Base-by-base conservation (phyloP, 208 protist genomes). In the Trypanosoma lewisi region DNA sequence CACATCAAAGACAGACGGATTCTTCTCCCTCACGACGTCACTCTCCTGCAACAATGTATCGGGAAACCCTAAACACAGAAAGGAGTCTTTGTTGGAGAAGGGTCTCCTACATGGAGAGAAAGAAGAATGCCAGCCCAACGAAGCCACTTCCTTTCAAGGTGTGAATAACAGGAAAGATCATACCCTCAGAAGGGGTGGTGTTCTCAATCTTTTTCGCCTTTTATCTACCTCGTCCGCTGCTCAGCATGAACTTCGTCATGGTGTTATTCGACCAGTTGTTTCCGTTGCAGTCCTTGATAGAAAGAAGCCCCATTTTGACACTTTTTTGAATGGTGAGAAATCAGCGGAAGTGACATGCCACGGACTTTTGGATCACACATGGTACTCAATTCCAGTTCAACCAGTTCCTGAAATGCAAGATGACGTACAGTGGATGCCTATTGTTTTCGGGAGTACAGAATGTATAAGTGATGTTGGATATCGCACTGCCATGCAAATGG, bases 1-100 rank as follows among this genome's bases (percentile, higher is more conserved):
- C 19, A 39, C 58, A 12, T 76, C 78, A 17, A 54, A 68, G 27
- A 84, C 83, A 16, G 77, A 84, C 16, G 79, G 83, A n/a, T 71
- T 75, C 33, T 59, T 91, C 33, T 65, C 57, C 27, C 63, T 91
- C 14, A 78, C 67, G 1, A 74, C 70, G 4, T 77, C 80, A 14
- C 73, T 91, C 19, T 42, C 70, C 19, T 80, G 78, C 71, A 91
- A 87, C 60, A 78, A 80, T 67, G 80, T 91, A 50, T 87, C 80
- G 16, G 84, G 84, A 11, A 87, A 85, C 68, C 75, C 75, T 12
- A 78, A 77, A 21, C 63, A 75, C 30, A 73, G n/a, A 12, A 65
- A 64, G 39, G 44, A 82, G 37, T 79, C 23, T 36, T 68, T 90
- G 5, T 19, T 59, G 16, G 68, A 80, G 61, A 84, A 85, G 51